phyloP scores from a whole-genome alignment of 2,329 filamentous ascomycete species.

The Neoarthrinium moseri region DNA sequence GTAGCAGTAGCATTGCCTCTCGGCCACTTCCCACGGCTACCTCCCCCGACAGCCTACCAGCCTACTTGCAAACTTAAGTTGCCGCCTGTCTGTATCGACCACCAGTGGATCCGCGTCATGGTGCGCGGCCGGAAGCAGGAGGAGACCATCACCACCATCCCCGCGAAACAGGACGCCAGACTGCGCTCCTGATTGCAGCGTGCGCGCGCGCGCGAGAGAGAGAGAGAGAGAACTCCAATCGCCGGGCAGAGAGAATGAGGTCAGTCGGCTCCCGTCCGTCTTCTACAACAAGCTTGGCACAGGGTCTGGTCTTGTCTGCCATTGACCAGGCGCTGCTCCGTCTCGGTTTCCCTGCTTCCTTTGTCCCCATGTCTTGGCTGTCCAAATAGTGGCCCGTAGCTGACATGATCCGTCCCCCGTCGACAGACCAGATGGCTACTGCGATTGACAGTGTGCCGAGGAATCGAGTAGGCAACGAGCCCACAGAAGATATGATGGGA shows the following conservation, averaged over 20 bases:
- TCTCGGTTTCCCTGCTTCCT: slow-evolving; percentile 1
- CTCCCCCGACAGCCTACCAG: background rate
- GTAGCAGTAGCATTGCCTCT: background rate
- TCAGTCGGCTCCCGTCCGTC: slow-evolving; percentile 11
- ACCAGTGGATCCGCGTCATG: slow-evolving; percentile 8
- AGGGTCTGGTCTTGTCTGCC: too few relatives aligned
- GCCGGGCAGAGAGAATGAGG: slow-evolving; percentile 16
- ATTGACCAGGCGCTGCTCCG: background rate
- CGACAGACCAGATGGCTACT: slow-evolving; percentile 50
- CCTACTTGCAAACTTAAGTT: background rate
- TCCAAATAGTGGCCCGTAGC: background rate
- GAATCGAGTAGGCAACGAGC: slow-evolving; percentile 38
- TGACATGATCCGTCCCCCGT: slow-evolving; percentile 10
- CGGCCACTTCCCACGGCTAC: background rate
- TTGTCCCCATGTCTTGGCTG: background rate
- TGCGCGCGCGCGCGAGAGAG: background rate
- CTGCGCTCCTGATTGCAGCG: slow-evolving; percentile 3
- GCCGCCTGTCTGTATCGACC: background rate
- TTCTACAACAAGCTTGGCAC: slow-evolving; percentile 4
- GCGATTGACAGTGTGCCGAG: slow-evolving; percentile 50
- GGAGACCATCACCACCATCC: slow-evolving; percentile 6
- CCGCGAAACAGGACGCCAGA: slow-evolving; percentile 12
- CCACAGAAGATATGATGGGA: slow-evolving; percentile 42
- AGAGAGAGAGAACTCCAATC: slow-evolving; percentile 11
- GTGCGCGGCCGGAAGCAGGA: slow-evolving; percentile 14